These are phyloP conservation scores for Pseudonitzschia multiseries DNA, from an alignment of 108 stramenopile genomes.

Conservation along the genomic window DNA sequence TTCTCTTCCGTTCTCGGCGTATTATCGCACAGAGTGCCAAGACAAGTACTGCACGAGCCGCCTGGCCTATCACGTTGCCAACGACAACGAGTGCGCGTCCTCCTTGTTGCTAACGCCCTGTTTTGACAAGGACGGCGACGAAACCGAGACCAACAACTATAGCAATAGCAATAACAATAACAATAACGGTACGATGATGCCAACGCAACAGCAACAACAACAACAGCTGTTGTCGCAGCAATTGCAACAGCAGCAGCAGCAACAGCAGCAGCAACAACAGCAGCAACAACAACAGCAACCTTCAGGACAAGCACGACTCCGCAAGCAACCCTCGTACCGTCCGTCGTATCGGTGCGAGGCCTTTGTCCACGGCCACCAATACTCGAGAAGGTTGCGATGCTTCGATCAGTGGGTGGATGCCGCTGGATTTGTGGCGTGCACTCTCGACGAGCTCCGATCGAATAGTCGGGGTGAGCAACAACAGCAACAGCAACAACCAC, in stretches of 20 bases:
- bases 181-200: neutral
- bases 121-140: neutral
- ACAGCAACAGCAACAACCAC: too few species aligned
- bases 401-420: slow-evolving; percentile 4
- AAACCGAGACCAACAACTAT: too few species aligned
- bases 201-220: too few species aligned
- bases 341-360: neutral
- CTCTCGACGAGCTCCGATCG: neutral
- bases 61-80: neutral
- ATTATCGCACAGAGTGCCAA: slow-evolving; percentile 1
- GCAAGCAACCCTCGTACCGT: neutral
- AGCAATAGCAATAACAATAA: neutral
- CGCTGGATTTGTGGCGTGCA: neutral
- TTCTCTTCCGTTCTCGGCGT: neutral
- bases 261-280: neutral
- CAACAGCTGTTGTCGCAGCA: too few species aligned
- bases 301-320: neutral
- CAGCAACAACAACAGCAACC: neutral
- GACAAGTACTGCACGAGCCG: slow-evolving; percentile 9
- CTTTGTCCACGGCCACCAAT: slow-evolving; percentile 8
- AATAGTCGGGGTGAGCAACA: too few species aligned
- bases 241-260: too few species aligned
- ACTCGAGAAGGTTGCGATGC: neutral
- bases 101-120: slow-evolving; percentile 2
- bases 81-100: slow-evolving; percentile 4